Evolutionary conservation across 257 asterid species (phyloP), one percentile per base, ranked within the genome.

Genomic region (Solanum medicagineum): DNA sequence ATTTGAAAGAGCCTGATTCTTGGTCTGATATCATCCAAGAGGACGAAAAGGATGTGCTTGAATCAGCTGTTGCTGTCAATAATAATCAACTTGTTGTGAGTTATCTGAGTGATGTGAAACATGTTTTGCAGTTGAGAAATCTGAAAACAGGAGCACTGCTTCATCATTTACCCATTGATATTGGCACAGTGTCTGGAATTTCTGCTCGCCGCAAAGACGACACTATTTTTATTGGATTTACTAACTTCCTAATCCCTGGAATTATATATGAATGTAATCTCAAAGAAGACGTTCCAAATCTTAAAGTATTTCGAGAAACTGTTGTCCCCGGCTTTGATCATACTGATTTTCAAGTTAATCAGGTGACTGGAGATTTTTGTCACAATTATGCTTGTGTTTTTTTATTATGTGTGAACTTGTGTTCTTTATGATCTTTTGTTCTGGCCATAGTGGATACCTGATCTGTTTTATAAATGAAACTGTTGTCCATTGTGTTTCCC

Each of bases 181-280:
- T 97, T 71, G 99, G 99, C 82, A 73, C 98, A 16, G 98, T 95
- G 44, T 91, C 93, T 83, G 93, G 87, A 8, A 86, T 95, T 87
- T 94, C 98, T 83, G 91, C 93, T 85, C 90, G 96, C 60, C 94
- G 98, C 79, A 92, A 92, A 83, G 97, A 92, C 91, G 86, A 88
- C 83, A 83, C 68, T 8, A 49, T 93, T 32, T 97, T 97, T 84
- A 84, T 94, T 86, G 94, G 93, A 60, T 95, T 94, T 90, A 91
- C 97, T 55, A 97, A 96, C 95, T 97, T 95, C 89, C 97, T 97
- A 65, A 89, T 94, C 84, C 98, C 99, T 9, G 97, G 96, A 36
- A 94, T 92, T 51, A 92, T 93, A 82, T 97, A 94, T 87, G 89
- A 88, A 87, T 95, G 98, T 90, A 87, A 94, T 79, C 90, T 97